phyloP scores from a whole-genome alignment of 768 basidiomycete species.

The Piloderma croceum region DNA sequence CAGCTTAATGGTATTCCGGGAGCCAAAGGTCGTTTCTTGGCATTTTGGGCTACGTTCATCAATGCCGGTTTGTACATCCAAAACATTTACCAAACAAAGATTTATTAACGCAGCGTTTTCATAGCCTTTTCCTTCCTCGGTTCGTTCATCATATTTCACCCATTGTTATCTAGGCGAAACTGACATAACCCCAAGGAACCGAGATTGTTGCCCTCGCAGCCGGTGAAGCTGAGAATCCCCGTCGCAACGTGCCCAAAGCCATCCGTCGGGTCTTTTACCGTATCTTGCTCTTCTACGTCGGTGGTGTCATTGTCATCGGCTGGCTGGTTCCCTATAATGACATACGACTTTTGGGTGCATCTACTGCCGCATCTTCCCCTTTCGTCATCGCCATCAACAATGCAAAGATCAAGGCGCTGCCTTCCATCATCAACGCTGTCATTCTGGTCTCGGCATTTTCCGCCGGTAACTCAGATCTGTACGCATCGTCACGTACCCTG shows the following conservation, averaged over 20 bases:
- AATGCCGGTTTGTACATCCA: too few species aligned
- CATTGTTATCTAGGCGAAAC: too few species aligned
- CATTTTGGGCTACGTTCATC: constrained; percentile 38
- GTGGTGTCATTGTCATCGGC: constrained; percentile 69
- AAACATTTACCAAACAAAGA: too few species aligned
- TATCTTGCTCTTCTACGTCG: constrained; percentile 74
- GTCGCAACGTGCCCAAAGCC: constrained; percentile 73
- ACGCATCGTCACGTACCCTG: constrained; percentile 50
- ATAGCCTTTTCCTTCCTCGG: constrained; percentile 69
- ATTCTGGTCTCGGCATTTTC: constrained; percentile 72
- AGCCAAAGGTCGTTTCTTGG: constrained; percentile 37
- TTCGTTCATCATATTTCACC: too few species aligned
- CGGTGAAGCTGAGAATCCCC: constrained; percentile 72
- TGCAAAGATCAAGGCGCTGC: constrained; percentile 65
- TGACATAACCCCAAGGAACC: constrained; percentile 30
- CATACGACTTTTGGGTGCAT: constrained; percentile 41
- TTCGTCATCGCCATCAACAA: constrained; percentile 78
- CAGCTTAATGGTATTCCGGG: constrained; percentile 37
- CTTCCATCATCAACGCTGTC: constrained; percentile 66
- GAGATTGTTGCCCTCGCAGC: constrained; percentile 44
- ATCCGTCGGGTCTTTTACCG: constrained; percentile 76
- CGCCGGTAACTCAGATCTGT: constrained; percentile 62
- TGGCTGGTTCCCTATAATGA: constrained; percentile 76
- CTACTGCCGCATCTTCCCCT: constrained; percentile 73
- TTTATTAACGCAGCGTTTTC: constrained; percentile 36